These are phyloP conservation scores for Xylaria nigripes DNA, from an alignment of 495 filamentous ascomycete genomes.

Conservation along the genomic window DNA sequence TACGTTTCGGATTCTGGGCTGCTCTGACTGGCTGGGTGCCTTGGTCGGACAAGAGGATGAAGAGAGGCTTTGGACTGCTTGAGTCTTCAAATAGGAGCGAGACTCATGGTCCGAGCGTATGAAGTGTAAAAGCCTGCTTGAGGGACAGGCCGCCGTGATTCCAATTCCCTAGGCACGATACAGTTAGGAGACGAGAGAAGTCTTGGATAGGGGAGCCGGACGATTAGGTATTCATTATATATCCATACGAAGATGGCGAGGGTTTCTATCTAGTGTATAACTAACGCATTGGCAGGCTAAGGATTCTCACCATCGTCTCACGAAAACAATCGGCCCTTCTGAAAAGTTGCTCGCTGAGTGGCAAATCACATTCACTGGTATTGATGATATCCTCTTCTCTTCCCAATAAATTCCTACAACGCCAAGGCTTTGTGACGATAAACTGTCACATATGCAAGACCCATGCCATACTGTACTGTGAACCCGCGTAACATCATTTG, in stretches of 20 bases:
- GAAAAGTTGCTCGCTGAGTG: background rate
- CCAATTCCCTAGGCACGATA: background rate
- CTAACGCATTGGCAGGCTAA: slow-evolving; percentile 4
- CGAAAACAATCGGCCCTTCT: background rate
- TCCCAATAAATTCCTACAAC: slow-evolving; percentile 16
- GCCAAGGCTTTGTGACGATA: slow-evolving; percentile 21
- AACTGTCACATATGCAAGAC: slow-evolving; percentile 24
- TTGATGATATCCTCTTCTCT: slow-evolving; percentile 12
- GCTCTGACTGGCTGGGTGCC: slow-evolving; percentile 40
- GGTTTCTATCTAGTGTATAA: slow-evolving; percentile 13
- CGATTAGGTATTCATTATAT: background rate
- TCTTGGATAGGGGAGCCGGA: background rate
- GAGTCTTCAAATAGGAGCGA: slow-evolving; percentile 5
- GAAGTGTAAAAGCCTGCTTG: background rate
- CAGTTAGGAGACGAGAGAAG: background rate
- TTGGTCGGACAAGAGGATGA: slow-evolving; percentile 34
- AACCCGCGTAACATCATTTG: slow-evolving; percentile 14
- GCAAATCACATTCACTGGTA: slow-evolving; percentile 3
- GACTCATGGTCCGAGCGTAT: background rate
- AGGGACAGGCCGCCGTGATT: background rate
- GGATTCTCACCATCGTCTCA: slow-evolving; percentile 8
- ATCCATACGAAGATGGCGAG: background rate
- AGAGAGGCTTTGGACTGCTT: slow-evolving; percentile 29
- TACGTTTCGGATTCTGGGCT: slow-evolving; percentile 30
- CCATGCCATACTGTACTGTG: slow-evolving; percentile 17